These are phyloP conservation scores for Aspergillus niger DNA, from an alignment of 2,329 filamentous ascomycete genomes.

Conservation along the genomic window DNA sequence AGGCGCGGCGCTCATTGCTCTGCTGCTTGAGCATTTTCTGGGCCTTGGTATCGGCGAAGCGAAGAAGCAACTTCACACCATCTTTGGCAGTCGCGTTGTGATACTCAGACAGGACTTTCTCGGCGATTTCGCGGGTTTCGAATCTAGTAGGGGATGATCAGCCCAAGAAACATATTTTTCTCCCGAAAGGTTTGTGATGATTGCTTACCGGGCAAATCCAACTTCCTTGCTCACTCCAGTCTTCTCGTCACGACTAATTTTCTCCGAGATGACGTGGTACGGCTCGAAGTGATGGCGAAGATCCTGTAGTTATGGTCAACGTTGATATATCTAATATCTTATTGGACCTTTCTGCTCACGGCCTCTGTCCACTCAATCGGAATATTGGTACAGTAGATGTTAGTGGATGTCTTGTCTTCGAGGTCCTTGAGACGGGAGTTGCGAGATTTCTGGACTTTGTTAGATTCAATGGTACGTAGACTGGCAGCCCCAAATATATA, in stretches of 20 bases:
- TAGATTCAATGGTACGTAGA: conserved; percentile 13
- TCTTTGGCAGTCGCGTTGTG: conserved; percentile 80
- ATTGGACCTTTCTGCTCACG: conserved; percentile 52
- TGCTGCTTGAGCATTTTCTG: conserved; percentile 97
- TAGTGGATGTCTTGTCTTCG: conserved; percentile 84
- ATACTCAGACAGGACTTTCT: conserved; percentile 82
- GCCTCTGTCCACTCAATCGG: conserved; percentile 90
- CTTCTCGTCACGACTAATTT: conserved; percentile 87
- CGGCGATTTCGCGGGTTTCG: conserved; percentile 83
- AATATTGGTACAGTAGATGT: conserved; percentile 96
- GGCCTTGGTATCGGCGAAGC: conserved; percentile 93
- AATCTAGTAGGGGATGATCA: conserved; percentile 62
- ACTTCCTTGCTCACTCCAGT: conserved; percentile 90
- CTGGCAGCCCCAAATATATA: conserved; percentile 40
- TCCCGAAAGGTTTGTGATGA: not conserved
- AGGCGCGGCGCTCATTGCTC: conserved; percentile 91
- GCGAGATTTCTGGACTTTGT: conserved; percentile 78
- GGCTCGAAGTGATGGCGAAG: conserved; percentile 65
- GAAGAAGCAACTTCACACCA: conserved; percentile 83
- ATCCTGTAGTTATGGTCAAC: conserved; percentile 55
- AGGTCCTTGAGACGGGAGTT: conserved; percentile 97
- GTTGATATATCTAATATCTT: not conserved
- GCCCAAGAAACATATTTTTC: conserved; percentile 2
- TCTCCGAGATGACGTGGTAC: conserved; percentile 78
- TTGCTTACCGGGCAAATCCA: conserved; percentile 82